Evolutionary conservation across 192 early-diverging fungal species (phyloP).

Genomic region (Coemansia sp.): DNA sequence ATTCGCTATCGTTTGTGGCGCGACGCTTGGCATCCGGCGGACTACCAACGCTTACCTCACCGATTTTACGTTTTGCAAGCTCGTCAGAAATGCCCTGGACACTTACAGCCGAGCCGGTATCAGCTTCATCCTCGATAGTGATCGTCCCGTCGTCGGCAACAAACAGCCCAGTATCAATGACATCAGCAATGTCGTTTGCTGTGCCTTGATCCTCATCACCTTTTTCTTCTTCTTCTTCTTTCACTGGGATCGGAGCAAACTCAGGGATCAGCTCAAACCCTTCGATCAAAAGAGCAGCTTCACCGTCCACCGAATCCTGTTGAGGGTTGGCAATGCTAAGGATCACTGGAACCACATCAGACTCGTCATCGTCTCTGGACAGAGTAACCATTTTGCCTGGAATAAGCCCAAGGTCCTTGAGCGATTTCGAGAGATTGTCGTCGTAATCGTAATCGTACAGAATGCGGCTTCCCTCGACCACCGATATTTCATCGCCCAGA

Average conservation of each 20-base stretch:
- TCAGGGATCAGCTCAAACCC: slow-evolving; percentile 31
- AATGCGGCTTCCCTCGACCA: slow-evolving; percentile 71
- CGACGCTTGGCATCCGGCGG: slow-evolving; percentile 18
- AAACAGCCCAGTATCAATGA: background rate
- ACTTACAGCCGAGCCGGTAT: background rate
- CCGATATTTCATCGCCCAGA: slow-evolving; percentile 69
- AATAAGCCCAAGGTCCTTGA: slow-evolving; percentile 63
- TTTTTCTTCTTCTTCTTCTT: background rate
- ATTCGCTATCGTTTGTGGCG: slow-evolving; percentile 15
- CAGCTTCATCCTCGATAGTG: slow-evolving; percentile 9
- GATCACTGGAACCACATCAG: slow-evolving; percentile 27
- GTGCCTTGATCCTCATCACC: background rate
- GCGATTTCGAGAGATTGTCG: slow-evolving; percentile 64
- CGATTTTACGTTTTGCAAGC: slow-evolving; percentile 27
- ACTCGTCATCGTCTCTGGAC: slow-evolving; percentile 32
- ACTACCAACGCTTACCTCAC: background rate
- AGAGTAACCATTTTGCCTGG: slow-evolving; percentile 35
- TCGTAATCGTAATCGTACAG: slow-evolving; percentile 90
- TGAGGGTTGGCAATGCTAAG: slow-evolving; percentile 24
- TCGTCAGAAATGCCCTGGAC: slow-evolving; percentile 22
- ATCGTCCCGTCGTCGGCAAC: slow-evolving; percentile 20
- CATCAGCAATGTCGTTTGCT: background rate
- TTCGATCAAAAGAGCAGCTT: slow-evolving; percentile 15
- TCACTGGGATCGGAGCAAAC: slow-evolving; percentile 31
- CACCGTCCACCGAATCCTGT: background rate